A percentile compares a stretch with the other conserved stretches of the same genome.
Conservation (phyloP, 495 filamentous ascomycete species). For the Penicillium tannophilum region DNA sequence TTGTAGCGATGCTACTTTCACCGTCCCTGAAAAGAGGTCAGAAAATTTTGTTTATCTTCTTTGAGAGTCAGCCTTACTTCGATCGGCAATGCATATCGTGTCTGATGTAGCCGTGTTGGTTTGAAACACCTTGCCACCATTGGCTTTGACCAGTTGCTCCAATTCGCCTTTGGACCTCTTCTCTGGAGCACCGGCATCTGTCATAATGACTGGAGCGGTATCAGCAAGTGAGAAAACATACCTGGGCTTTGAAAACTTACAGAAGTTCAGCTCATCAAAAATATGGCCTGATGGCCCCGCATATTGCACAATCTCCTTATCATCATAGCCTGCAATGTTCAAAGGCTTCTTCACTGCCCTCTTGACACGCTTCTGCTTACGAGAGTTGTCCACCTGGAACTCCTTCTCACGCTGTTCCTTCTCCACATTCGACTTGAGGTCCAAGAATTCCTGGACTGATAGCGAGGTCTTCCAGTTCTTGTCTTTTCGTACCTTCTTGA, state of each 20-base stretch:
- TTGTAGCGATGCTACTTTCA: conserved; percentile 81
- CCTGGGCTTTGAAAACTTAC: conserved; percentile 38
- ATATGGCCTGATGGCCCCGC: conserved; percentile 57
- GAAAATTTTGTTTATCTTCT: not conserved
- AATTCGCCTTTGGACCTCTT: conserved; percentile 79
- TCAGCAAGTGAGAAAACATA: not conserved
- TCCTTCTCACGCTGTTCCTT: conserved; percentile 72
- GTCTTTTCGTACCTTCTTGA: conserved; percentile 79
- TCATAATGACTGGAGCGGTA: conserved; percentile 55
- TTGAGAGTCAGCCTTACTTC: conserved; percentile 46
- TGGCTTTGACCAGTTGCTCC: conserved; percentile 82
- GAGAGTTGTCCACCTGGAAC: conserved; percentile 79
- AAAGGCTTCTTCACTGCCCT: conserved; percentile 65
- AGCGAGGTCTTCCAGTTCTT: conserved; percentile 82
- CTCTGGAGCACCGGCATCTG: conserved; percentile 54
- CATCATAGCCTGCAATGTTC: conserved; percentile 70
- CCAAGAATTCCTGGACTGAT: conserved; percentile 73
- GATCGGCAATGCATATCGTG: conserved; percentile 77
- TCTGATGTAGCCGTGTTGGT: conserved; percentile 59
- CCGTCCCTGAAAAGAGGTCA: conserved; percentile 54
- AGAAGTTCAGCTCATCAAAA: conserved; percentile 81
- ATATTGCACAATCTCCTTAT: conserved; percentile 51
- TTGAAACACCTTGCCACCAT: conserved; percentile 85
- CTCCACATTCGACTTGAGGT: conserved; percentile 71
- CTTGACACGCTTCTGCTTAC: conserved; percentile 60